These are phyloP conservation scores for Viola pubescens DNA, from an alignment of 441 rosid genomes.

Conservation along the genomic window DNA sequence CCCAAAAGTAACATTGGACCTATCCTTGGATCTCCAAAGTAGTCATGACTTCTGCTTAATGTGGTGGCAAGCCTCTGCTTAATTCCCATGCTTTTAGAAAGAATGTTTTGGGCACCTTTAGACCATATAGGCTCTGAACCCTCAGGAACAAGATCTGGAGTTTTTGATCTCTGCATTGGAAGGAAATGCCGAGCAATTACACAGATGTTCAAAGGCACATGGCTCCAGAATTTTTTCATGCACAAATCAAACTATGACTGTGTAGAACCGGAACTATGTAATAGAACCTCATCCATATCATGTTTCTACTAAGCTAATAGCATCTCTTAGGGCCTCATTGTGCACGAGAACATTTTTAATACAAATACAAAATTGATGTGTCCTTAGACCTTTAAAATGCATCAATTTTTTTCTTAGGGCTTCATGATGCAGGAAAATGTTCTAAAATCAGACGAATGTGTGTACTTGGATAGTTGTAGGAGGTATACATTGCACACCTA, in stretches of 20 bases:
- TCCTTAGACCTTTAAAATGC: no score
- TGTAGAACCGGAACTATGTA: no score
- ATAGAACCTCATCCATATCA: no score
- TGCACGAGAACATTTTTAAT: no score
- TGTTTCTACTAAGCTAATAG: no score
- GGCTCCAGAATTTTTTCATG: not conserved
- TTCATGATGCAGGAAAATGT: no score
- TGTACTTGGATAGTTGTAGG: no score
- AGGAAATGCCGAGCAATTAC: conserved; percentile 12
- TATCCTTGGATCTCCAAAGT: conserved; percentile 71
- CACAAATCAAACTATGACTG: not conserved
- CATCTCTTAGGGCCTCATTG: no score
- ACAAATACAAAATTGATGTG: no score
- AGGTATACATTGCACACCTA: no score
- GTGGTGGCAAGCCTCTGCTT: conserved; percentile 37
- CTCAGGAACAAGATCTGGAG: conserved; percentile 87
- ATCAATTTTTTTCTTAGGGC: no score
- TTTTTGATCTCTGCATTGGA: conserved; percentile 58
- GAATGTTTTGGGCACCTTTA: conserved; percentile 40
- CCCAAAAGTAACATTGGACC: conserved; percentile 85
- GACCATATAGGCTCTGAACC: conserved; percentile 63
- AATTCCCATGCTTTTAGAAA: conserved; percentile 55
- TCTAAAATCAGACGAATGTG: no score
- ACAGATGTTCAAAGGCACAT: not conserved
- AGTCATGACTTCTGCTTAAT: conserved; percentile 33